Conservation (phyloP, 768 basidiomycete species). For the Naganishia friedmannii region DNA sequence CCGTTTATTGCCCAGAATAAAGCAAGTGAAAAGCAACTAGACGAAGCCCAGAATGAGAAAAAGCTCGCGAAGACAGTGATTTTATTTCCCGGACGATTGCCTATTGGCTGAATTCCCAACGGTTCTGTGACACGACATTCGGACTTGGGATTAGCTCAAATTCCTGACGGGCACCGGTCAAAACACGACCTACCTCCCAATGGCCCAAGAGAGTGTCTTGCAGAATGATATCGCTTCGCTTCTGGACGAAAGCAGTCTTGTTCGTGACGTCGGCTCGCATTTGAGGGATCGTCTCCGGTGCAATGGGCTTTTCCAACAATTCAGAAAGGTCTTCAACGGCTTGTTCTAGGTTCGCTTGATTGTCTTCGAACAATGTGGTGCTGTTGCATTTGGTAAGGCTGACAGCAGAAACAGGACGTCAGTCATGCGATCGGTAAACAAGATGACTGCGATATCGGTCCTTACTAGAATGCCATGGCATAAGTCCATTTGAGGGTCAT, state of each 20-base stretch:
- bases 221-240: constrained; percentile 88
- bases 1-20: not conserved
- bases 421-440: not conserved
- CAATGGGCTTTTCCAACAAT: constrained; percentile 84
- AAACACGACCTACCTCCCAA: constrained; percentile 59
- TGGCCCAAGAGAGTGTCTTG: constrained; percentile 92
- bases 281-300: constrained; percentile 73
- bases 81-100: not conserved
- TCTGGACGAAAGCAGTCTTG: constrained; percentile 95
- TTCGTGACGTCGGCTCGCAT: constrained; percentile 91
- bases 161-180: too few relatives aligned
- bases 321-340: constrained; percentile 95
- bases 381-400: constrained; percentile 75
- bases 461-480: constrained; percentile 90
- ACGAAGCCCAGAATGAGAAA: too few relatives aligned
- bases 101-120: constrained; percentile 32
- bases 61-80: not conserved
- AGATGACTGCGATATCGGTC: not conserved
- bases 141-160: too few relatives aligned
- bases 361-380: constrained; percentile 95
- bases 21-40: not conserved
- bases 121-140: not conserved
- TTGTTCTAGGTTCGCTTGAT: constrained; percentile 89
- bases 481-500: constrained; percentile 99
- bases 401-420: constrained; percentile 13